Base-by-base conservation (phyloP, 176 grass and related monocot species). In the Avena eriantha region DNA sequence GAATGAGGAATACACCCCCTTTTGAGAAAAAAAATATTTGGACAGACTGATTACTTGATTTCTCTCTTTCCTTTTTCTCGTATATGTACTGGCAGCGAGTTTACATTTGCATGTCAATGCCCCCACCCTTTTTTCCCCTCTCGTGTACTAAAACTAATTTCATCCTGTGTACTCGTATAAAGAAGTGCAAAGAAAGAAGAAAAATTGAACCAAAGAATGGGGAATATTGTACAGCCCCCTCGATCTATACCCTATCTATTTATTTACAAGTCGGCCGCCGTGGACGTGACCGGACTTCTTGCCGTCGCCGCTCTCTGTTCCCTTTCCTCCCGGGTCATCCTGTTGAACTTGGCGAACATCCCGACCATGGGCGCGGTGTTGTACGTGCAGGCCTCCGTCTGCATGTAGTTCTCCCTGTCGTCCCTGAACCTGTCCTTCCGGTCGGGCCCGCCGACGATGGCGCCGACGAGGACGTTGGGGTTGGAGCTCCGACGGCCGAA, bases 161-260 rank as follows among this genome's bases (percentile, higher is more conserved):
- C 61, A 29, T 71, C 69, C 39, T 59, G 78, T 88, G 90, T 88
- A 29, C n/a, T n/a, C n/a, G 29, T 29, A 68, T 83, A 48, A 91
- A 75, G 33, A n/a, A 23, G 31, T 19, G 18, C 59, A 77, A 78
- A 85, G 53, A 67, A 67, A 29, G 11, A 68, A 82, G 64, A 84
- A 88, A 77, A 82, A 78, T 14, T 24, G 82, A 88, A 88, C 86
- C 63, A 92, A 92, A 88, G 72, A 92, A 92, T 92, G 70, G 72
- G 86, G 82, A 92, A 92, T 82, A 92, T 85, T 92, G 86, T 92
- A 92, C 86, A 82, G n/a, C 45, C 86, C 84, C 67, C 63, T 91
- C 49, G 75, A 67, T 87, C 76, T 84, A 67, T 60, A 53, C 50
- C 84, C 86, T 92, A 91, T 88, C 69, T 81, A 91, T 84, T 87